Base-by-base conservation (phyloP, 202 grass and related monocot species). In the Zoysia matrella region DNA sequence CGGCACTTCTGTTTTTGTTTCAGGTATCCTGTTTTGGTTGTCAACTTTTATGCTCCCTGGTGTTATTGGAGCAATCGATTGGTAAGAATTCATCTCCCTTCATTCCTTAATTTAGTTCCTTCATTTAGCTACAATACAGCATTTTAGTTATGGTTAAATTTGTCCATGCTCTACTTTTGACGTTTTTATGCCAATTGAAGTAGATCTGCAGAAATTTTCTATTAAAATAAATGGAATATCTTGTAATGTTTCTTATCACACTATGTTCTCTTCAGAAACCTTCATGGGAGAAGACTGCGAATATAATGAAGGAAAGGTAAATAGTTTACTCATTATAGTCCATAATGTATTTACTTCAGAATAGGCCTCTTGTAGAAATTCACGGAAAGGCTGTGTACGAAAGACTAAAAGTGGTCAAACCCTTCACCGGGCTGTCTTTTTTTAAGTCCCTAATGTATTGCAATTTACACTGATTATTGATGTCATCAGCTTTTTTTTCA, bases 31-130 rank as follows among this genome's bases (percentile, higher is more conserved):
- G 65, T 99, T 74, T 88, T 99, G 85, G 93, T 94, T 22, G 87
- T 99, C 80, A 99, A 99, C 65, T 99, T 99, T 75, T 99, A 87
- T 96, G 96, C 96, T 52, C 96, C 96, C 10, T 99, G 96, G 93
- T 99, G 96, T 87, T 94, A 90, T 45, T 96, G 96, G 96, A 99
- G 96, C 89, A 99, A 94, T 80, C 87, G 93, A 72, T 63, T 99
- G 91, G 96, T 99, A 81, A 83, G 79, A 80, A 68, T 68, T 83
- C 67, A 14, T 83, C 12, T 82, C 12, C 42, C 77, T 74, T 8
- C 75, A 47, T 82, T 89, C 36, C 30, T 64, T 83, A 75, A 47
- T 43, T 65, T 75, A 40, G 39, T 64, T 41, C 30, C 46, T 71
- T 65, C 14, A 82, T 47, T 61, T 44, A 36, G 30, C 30, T 36